Conservation (phyloP, 768 basidiomycete genomes). For the Naganishia randhawae region DNA sequence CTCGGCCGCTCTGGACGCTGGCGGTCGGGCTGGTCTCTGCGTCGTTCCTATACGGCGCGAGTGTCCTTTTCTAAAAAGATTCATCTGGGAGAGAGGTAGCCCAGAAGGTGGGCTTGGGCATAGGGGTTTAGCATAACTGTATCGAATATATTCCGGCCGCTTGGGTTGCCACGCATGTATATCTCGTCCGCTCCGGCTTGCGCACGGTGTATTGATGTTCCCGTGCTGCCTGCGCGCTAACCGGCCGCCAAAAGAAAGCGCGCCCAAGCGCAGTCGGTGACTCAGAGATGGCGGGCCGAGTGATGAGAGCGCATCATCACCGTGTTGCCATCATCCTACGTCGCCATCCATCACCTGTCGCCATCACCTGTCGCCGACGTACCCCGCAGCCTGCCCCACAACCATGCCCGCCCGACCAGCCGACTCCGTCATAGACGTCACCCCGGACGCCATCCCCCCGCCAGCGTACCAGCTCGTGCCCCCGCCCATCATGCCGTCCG, state of each 20-base stretch:
- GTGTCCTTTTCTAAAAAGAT: neutral
- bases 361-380: too few relatives aligned
- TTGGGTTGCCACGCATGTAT: too few relatives aligned
- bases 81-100: too few relatives aligned
- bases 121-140: too few relatives aligned
- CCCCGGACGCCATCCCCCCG: neutral
- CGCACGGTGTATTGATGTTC: too few relatives aligned
- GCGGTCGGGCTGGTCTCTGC: conserved; percentile 8
- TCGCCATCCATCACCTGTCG: too few relatives aligned
- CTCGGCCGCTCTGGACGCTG: neutral
- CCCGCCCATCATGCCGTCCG: neutral
- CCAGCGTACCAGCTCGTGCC: conserved; percentile 21
- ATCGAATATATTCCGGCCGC: too few relatives aligned
- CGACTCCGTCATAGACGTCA: neutral
- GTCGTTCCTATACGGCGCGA: conserved; percentile 1
- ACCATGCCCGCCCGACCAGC: neutral
- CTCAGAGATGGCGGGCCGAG: neutral
- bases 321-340: neutral
- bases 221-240: too few relatives aligned
- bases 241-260: neutral
- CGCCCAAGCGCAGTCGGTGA: neutral
- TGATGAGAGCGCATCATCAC: too few relatives aligned
- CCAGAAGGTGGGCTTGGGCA: too few relatives aligned
- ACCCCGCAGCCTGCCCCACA: neutral
- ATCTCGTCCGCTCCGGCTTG: too few relatives aligned